phyloP scores from a whole-genome alignment of 1,284 basidiomycete species.

The Laetiporus sulphureus region DNA sequence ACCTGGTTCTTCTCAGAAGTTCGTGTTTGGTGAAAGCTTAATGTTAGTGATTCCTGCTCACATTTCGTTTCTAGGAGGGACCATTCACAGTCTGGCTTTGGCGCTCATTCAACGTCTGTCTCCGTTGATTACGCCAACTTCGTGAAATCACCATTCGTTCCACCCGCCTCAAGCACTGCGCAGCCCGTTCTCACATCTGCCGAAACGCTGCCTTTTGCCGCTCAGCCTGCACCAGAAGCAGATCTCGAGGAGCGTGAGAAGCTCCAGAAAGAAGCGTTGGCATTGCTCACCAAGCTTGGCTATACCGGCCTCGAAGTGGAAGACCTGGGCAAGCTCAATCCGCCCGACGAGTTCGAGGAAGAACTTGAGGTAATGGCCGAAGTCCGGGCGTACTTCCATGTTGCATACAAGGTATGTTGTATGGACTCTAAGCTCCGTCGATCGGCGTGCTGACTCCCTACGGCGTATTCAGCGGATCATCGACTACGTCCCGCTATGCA shows the following conservation, averaged over 20 bases:
- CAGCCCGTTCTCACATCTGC: too few species aligned
- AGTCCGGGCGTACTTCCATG: slow-evolving; percentile 44
- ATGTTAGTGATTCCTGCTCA: too few species aligned
- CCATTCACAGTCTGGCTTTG: too few species aligned
- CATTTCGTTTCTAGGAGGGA: too few species aligned
- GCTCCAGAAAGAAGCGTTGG: slow-evolving; percentile 19
- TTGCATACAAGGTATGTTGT: slow-evolving; percentile 40
- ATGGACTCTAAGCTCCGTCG: slow-evolving; percentile 27
- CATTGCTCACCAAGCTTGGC: slow-evolving; percentile 28
- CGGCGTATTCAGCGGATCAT: slow-evolving; percentile 33
- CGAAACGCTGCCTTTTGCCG: too few species aligned
- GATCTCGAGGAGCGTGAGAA: slow-evolving; percentile 3
- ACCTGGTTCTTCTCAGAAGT: too few species aligned
- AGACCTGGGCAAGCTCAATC: slow-evolving; percentile 34
- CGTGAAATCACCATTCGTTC: neutral
- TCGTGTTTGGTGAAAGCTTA: too few species aligned
- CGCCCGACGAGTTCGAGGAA: slow-evolving; percentile 35
- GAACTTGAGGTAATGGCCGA: slow-evolving; percentile 46
- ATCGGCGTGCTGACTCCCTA: slow-evolving; percentile 1
- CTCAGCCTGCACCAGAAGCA: neutral
- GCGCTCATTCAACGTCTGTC: neutral
- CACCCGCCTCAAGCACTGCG: neutral
- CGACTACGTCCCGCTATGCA: slow-evolving; percentile 39
- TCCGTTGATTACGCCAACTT: neutral
- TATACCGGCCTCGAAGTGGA: slow-evolving; percentile 24